Evolutionary conservation across 306 rosid species (phyloP).

Genomic region (Medicago arabica): DNA sequence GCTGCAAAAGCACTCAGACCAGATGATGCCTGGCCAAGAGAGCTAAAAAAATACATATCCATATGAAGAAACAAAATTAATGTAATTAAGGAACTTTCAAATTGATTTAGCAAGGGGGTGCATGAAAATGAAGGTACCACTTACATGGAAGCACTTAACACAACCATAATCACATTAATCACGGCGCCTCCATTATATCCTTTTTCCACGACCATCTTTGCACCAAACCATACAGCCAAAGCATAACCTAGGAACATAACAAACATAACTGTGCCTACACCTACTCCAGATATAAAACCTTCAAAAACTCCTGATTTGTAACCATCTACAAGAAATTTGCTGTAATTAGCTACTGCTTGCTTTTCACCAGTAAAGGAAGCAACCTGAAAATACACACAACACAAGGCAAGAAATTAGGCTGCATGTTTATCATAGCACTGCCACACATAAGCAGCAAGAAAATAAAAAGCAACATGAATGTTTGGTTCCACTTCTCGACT

Average conservation of each 20-base stretch:
- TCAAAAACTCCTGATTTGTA: constrained; percentile 77
- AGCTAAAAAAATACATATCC: constrained; percentile 55
- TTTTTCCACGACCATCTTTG: constrained; percentile 73
- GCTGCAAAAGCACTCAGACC: constrained; percentile 88
- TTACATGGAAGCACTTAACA: constrained; percentile 86
- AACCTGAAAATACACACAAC: constrained; percentile 52
- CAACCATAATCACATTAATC: constrained; percentile 72
- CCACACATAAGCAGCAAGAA: background rate
- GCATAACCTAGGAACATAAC: constrained; percentile 68
- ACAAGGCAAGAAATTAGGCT: background rate
- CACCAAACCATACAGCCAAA: constrained; percentile 85
- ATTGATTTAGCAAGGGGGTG: background rate
- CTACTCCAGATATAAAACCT: constrained; percentile 66
- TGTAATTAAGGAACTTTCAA: constrained; percentile 4
- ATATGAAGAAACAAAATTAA: background rate
- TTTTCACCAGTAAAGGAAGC: constrained; percentile 90
- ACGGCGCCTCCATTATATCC: constrained; percentile 83
- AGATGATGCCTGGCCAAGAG: constrained; percentile 86
- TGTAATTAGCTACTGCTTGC: constrained; percentile 65
- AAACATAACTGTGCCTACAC: constrained; percentile 65
- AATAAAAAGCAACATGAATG: too few species aligned
- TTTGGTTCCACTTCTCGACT: too few species aligned
- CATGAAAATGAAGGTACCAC: constrained; percentile 33
- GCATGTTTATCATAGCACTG: constrained; percentile 18
- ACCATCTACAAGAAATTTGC: constrained; percentile 64